These are phyloP conservation scores for Apiospora pterosperma DNA, from an alignment of 2,329 filamentous ascomycete species.

Conservation along the genomic window DNA sequence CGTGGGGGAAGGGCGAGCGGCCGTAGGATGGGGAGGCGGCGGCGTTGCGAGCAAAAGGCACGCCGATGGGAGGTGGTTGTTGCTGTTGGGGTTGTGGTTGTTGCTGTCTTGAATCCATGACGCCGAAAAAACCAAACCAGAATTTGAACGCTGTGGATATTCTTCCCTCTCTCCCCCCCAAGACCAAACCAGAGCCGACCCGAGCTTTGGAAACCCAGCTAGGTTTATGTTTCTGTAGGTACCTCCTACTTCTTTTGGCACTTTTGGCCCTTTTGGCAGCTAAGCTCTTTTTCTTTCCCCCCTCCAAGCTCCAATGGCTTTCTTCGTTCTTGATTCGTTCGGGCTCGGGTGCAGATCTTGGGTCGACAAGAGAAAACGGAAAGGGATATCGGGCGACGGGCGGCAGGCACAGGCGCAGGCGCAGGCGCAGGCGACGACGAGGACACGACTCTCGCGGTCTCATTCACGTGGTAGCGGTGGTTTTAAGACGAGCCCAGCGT, in stretches of 20 bases:
- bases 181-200: background rate
- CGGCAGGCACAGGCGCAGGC: too few species aligned
- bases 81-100: background rate
- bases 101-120: slow-evolving; percentile 11
- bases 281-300: background rate
- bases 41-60: slow-evolving; percentile 10
- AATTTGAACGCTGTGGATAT: background rate
- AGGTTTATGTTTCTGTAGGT: background rate
- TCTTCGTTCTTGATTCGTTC: background rate
- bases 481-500: background rate
- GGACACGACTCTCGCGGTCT: background rate
- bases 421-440: background rate
- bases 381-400: background rate
- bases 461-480: background rate
- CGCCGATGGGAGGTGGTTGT: background rate
- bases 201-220: background rate
- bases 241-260: background rate
- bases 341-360: background rate
- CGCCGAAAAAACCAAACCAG: background rate
- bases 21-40: slow-evolving; percentile 12
- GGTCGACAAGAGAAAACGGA: background rate
- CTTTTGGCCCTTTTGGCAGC: background rate
- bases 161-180: background rate
- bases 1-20: slow-evolving; percentile 13
- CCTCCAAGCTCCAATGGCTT: background rate